Evolutionary conservation across 352 stramenopile species (phyloP).

Genomic region (Phytophthora sojae): DNA sequence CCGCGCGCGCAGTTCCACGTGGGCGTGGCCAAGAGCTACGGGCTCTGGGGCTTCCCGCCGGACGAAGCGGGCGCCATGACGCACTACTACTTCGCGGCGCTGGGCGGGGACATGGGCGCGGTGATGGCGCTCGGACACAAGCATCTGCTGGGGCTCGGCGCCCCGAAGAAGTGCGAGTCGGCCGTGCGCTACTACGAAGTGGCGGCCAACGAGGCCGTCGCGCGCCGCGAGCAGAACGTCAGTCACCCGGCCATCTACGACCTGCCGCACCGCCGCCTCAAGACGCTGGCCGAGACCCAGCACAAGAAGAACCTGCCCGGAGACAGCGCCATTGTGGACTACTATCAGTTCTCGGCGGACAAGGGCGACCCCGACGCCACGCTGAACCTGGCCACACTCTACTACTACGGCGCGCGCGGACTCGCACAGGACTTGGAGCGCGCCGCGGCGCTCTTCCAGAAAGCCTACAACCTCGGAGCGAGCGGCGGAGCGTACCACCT

Average conservation of each 20-base stretch:
- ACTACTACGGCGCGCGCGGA: slow-evolving; percentile 82
- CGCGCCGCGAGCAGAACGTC: slow-evolving; percentile 63
- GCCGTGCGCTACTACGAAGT: slow-evolving; percentile 91
- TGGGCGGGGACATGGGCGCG: slow-evolving; percentile 70
- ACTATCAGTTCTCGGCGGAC: slow-evolving; percentile 90
- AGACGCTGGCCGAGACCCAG: slow-evolving; percentile 74
- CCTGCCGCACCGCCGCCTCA: slow-evolving; percentile 74
- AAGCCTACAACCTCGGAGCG: slow-evolving; percentile 80
- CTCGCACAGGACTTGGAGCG: slow-evolving; percentile 75
- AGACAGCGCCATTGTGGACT: slow-evolving; percentile 87
- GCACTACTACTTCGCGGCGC: slow-evolving; percentile 87
- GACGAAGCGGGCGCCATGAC: slow-evolving; percentile 76
- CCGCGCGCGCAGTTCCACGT: slow-evolving; percentile 85
- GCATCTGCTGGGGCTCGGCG: slow-evolving; percentile 75
- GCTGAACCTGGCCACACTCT: slow-evolving; percentile 86
- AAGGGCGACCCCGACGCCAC: slow-evolving; percentile 88
- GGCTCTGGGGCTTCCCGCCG: slow-evolving; percentile 73
- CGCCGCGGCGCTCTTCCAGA: slow-evolving; percentile 71
- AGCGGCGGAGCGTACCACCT: slow-evolving; percentile 74
- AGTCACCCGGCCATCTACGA: slow-evolving; percentile 77
- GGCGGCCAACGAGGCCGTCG: slow-evolving; percentile 81
- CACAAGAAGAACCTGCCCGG: slow-evolving; percentile 85
- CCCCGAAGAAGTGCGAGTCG: slow-evolving; percentile 84
- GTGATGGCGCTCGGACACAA: slow-evolving; percentile 83
- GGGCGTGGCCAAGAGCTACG: slow-evolving; percentile 84